Evolutionary conservation across 2,329 filamentous ascomycete species (phyloP).

Genomic region (Pestalotiopsis sp.): DNA sequence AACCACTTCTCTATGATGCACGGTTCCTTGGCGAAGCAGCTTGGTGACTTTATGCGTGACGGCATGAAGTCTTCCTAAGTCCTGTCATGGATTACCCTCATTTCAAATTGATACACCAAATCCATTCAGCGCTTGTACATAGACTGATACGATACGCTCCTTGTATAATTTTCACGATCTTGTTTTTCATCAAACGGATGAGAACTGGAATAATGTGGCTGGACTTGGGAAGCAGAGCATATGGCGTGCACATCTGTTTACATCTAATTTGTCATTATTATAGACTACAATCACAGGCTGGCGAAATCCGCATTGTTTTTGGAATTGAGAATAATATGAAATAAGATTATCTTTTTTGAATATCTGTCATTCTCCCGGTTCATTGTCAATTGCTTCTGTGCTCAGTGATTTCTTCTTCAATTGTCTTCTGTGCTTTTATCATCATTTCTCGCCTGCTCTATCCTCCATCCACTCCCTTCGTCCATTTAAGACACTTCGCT

Average conservation of each 20-base stretch:
- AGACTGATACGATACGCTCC: not conserved
- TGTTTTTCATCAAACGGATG: not conserved
- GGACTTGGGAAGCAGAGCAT: not conserved
- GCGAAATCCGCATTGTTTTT: not conserved
- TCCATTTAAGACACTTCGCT: too few species aligned
- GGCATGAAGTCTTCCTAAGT: conserved; percentile 20
- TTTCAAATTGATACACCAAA: not conserved
- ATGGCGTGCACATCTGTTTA: not conserved
- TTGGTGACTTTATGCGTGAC: conserved; percentile 32
- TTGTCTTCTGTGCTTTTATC: too few species aligned
- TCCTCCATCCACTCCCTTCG: too few species aligned
- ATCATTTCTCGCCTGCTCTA: too few species aligned
- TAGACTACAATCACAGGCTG: not conserved
- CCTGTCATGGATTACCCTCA: not conserved
- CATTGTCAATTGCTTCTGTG: too few species aligned
- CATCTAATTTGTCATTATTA: not conserved
- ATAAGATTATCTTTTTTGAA: too few species aligned
- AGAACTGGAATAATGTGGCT: not conserved
- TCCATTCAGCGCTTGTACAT: not conserved
- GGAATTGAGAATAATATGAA: not conserved
- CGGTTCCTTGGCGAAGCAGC: conserved; percentile 42
- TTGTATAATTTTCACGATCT: conserved; percentile 1
- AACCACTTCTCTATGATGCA: conserved; percentile 82
- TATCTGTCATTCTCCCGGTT: too few species aligned
- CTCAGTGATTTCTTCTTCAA: too few species aligned